phyloP scores from a whole-genome alignment of 2,329 filamentous ascomycete species.

The Colletotrichum eremochloae region DNA sequence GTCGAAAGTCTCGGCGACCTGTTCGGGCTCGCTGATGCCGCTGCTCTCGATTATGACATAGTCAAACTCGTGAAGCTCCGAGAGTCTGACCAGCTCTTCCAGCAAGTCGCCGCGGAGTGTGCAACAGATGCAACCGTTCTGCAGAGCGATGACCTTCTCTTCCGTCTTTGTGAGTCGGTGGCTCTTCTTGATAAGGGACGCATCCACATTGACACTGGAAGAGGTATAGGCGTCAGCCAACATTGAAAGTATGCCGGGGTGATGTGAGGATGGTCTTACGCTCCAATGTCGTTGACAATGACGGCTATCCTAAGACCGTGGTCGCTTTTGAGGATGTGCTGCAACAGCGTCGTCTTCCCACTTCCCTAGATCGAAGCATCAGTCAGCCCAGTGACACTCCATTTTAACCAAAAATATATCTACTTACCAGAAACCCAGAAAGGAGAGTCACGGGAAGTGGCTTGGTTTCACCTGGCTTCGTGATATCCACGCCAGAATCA shows the following conservation, averaged over 20 bases:
- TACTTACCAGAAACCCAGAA: constrained; percentile 68
- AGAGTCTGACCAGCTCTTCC: constrained; percentile 75
- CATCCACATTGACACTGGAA: constrained; percentile 73
- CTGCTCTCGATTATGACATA: constrained; percentile 81
- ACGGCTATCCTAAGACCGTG: constrained; percentile 78
- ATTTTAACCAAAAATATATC: no score
- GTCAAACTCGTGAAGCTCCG: constrained; percentile 73
- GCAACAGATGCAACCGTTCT: constrained; percentile 84
- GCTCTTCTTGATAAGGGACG: constrained; percentile 68
- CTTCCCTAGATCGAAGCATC: constrained; percentile 62
- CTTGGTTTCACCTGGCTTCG: constrained; percentile 28
- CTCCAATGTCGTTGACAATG: constrained; percentile 80
- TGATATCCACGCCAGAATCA: constrained; percentile 33
- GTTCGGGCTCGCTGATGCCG: constrained; percentile 79
- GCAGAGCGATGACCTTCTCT: constrained; percentile 76
- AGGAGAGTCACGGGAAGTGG: constrained; percentile 70
- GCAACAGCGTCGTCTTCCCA: constrained; percentile 78
- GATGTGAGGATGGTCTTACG: constrained; percentile 52
- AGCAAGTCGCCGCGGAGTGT: constrained; percentile 79
- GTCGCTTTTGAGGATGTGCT: constrained; percentile 75
- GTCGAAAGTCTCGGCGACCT: constrained; percentile 81
- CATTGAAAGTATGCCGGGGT: accelerated
- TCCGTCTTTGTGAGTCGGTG: constrained; percentile 70
- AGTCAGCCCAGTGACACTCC: background rate
- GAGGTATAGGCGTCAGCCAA: background rate